phyloP scores from a whole-genome alignment of 2,329 filamentous ascomycete genomes.

The Allantophomopsis lycopodina region DNA sequence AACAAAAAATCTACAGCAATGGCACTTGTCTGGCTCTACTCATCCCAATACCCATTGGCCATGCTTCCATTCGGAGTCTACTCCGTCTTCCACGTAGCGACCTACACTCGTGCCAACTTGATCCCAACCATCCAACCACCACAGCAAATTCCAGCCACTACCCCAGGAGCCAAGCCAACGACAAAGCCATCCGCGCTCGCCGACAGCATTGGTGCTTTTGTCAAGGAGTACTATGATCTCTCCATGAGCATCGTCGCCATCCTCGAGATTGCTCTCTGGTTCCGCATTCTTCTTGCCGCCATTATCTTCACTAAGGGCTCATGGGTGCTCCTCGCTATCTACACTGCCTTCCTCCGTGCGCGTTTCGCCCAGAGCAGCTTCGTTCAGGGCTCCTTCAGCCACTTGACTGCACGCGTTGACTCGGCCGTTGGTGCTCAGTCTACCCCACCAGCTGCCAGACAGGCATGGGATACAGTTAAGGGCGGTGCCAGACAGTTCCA shows the following conservation, averaged over 20 bases:
- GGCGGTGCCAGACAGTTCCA: conserved; percentile 57
- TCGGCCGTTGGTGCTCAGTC: conserved; percentile 74
- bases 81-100: conserved; percentile 96
- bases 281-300: conserved; percentile 68
- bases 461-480: conserved; percentile 76
- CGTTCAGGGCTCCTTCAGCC: conserved; percentile 69
- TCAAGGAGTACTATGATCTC: conserved; percentile 94
- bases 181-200: conserved; percentile 40
- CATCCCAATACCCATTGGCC: conserved; percentile 77
- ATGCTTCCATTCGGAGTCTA: conserved; percentile 92
- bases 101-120: conserved; percentile 86
- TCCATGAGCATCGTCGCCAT: conserved; percentile 88
- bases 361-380: conserved; percentile 84
- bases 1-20: conserved; percentile 44
- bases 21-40: conserved; percentile 90
- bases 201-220: conserved; percentile 79
- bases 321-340: conserved; percentile 76
- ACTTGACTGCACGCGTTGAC: conserved; percentile 64
- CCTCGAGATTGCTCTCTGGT: conserved; percentile 80
- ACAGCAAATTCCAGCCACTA: conserved; percentile 34
- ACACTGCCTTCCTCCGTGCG: conserved; percentile 85
- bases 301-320: conserved; percentile 81
- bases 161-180: conserved; percentile 42
- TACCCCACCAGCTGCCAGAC: conserved; percentile 65
- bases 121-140: conserved; percentile 74